Evolutionary conservation across 1,284 basidiomycete species (phyloP).

Genomic region (Quambalaria eucalypti): DNA sequence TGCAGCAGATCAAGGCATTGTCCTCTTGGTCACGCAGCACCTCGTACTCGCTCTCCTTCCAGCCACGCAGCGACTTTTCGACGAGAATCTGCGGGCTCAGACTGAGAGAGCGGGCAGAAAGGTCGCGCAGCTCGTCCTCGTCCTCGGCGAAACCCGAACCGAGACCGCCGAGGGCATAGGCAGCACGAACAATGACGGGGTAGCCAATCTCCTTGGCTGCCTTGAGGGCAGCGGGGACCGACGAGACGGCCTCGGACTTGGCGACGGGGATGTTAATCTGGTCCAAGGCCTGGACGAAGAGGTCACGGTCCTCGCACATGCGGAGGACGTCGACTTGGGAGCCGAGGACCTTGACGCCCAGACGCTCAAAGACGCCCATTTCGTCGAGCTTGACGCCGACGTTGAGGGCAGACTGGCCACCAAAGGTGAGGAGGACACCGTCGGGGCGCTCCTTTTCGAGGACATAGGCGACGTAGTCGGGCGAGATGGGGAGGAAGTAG

Average conservation of each 20-base stretch:
- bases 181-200: slow-evolving; percentile 94
- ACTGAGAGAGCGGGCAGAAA: slow-evolving; percentile 81
- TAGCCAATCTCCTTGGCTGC: slow-evolving; percentile 90
- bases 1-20: slow-evolving; percentile 78
- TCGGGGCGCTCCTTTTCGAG: slow-evolving; percentile 97
- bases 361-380: slow-evolving; percentile 91
- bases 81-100: slow-evolving; percentile 92
- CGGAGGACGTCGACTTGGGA: slow-evolving; percentile 79
- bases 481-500: slow-evolving; percentile 92
- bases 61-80: slow-evolving; percentile 96
- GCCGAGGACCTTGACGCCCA: slow-evolving; percentile 89
- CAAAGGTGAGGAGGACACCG: slow-evolving; percentile 93
- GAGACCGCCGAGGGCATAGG: slow-evolving; percentile 94
- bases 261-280: slow-evolving; percentile 98
- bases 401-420: slow-evolving; percentile 94
- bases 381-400: slow-evolving; percentile 94
- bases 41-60: slow-evolving; percentile 99
- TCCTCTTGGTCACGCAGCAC: slow-evolving; percentile 95
- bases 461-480: slow-evolving; percentile 97
- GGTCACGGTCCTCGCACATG: slow-evolving; percentile 75
- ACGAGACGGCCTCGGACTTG: slow-evolving; percentile 93
- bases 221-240: slow-evolving; percentile 78
- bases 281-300: slow-evolving; percentile 94
- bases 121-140: slow-evolving; percentile 85
- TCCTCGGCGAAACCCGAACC: slow-evolving; percentile 97